Evolutionary conservation across 495 filamentous ascomycete species (phyloP), one percentile per base, ranked within the genome.

Genomic region (Penicillium fimorum): DNA sequence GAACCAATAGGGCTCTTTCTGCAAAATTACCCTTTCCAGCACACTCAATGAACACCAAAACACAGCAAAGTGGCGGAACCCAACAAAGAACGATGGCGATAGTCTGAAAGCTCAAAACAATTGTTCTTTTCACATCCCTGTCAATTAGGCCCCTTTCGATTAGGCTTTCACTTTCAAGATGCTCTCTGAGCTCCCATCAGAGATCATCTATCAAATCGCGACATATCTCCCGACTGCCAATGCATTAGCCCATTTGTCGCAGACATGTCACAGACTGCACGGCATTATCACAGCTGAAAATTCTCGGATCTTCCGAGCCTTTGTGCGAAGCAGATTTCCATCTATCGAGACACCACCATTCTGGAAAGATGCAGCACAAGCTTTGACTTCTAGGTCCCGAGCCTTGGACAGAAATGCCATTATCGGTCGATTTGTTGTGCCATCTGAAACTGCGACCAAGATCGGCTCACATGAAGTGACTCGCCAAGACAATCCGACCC

Each of bases 391-490:
- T 10, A 73, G 86, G 3, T 81, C 80, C 24, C 74, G 80, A 33
- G 84, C 85, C 22, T 76, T 82, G 71, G 81, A 87, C 61, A 75
- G 80, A 49, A 78, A 82, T 47, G 82, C 79, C 5, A 72, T 88
- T 35, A 61, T 84, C 44, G 83, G 83, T 24, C 70, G 80, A 18
- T 78, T 80, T 53, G 59, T 87, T 5, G 67, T 77, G 11, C 79
- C 83, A 7, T 58, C 67, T 7, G 52, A 58, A 47, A 64, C 58
- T 40, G 74, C 62, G 56, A 67, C 63, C 50, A 53, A 57, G 38
- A 57, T 72, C 18, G 69, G 69, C 13, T 53, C 65, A 17, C 61
- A 70, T 30, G 64, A 62, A 48, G 59, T 61, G 22, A 70, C 53
- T 20, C 66, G 70, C 54, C 61, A 37, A 51, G 68, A 72, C 52